These are phyloP conservation scores for Aspergillus sergii DNA, from an alignment of 2,329 filamentous ascomycete genomes.

Conservation along the genomic window DNA sequence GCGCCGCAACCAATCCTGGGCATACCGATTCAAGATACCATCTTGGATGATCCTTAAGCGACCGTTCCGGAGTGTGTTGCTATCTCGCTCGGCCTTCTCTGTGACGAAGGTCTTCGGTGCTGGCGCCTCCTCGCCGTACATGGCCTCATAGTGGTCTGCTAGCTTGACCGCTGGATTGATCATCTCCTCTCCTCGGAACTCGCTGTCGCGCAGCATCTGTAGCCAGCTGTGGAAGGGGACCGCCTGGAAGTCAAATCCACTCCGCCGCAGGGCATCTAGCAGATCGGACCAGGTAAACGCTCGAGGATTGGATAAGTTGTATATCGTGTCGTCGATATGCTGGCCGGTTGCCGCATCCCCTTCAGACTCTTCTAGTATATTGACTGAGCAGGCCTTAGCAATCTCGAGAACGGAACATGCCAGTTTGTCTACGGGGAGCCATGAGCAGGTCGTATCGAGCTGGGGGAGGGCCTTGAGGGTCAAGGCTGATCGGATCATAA, in stretches of 20 bases:
- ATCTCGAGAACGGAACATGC: constrained; percentile 32
- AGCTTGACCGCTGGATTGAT: constrained; percentile 38
- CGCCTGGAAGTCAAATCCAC: constrained; percentile 38
- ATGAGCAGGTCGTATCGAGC: constrained; percentile 30
- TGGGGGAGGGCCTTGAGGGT: constrained; percentile 29
- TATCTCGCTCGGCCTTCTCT: constrained; percentile 32
- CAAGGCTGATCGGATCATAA: constrained; percentile 36
- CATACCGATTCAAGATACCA: constrained; percentile 34
- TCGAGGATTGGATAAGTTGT: constrained; percentile 34
- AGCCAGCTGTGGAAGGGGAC: constrained; percentile 40
- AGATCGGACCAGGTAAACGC: constrained; percentile 40
- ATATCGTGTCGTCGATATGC: constrained; percentile 28
- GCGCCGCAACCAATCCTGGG: constrained; percentile 31
- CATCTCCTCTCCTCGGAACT: constrained; percentile 28
- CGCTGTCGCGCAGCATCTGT: constrained; percentile 31
- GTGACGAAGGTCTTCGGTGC: constrained; percentile 25
- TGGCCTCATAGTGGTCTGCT: constrained; percentile 32
- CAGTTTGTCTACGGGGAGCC: constrained; percentile 36
- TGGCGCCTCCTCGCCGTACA: constrained; percentile 21
- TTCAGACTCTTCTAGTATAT: constrained; percentile 1
- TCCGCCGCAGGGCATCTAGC: constrained; percentile 30
- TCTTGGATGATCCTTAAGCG: constrained; percentile 33
- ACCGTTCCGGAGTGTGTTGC: constrained; percentile 30
- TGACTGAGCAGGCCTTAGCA: constrained; percentile 16
- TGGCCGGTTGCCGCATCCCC: neutral